These are phyloP conservation scores for Lepidium didymum DNA, from an alignment of 345 rosid genomes.

Conservation along the genomic window DNA sequence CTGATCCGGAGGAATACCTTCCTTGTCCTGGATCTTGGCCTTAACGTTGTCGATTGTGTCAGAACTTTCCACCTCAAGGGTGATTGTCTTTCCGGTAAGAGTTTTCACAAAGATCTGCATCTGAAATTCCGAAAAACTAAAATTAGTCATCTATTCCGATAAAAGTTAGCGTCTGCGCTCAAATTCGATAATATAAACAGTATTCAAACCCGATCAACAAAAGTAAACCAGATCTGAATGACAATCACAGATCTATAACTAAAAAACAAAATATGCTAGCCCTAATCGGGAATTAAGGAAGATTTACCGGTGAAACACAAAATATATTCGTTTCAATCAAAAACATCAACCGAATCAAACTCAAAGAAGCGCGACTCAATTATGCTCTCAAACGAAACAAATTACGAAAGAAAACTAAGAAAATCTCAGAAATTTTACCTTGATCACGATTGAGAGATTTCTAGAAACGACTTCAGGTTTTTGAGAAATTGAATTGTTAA, in stretches of 20 bases:
- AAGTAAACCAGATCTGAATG: not conserved
- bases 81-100: slow-evolving; percentile 18
- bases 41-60: slow-evolving; percentile 40
- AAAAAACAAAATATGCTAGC: not conserved
- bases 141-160: not conserved
- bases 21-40: slow-evolving; percentile 37
- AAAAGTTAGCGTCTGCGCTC: no score
- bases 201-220: not conserved
- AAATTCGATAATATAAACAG: not conserved
- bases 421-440: not conserved
- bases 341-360: not conserved
- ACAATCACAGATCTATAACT: not conserved
- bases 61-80: slow-evolving; percentile 33
- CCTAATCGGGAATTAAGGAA: not conserved
- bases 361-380: not conserved
- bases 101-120: slow-evolving; percentile 34
- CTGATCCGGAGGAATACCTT: slow-evolving; percentile 34
- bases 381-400: not conserved
- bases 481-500: not conserved
- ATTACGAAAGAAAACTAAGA: not conserved
- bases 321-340: not conserved
- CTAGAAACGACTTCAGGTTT: not conserved
- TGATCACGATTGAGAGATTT: not conserved
- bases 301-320: not conserved
- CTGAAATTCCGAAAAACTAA: not conserved